Evolutionary conservation across 345 rosid genomes (phyloP), one percentile per base, ranked within the genome.

Genomic region (Brassica juncea): DNA sequence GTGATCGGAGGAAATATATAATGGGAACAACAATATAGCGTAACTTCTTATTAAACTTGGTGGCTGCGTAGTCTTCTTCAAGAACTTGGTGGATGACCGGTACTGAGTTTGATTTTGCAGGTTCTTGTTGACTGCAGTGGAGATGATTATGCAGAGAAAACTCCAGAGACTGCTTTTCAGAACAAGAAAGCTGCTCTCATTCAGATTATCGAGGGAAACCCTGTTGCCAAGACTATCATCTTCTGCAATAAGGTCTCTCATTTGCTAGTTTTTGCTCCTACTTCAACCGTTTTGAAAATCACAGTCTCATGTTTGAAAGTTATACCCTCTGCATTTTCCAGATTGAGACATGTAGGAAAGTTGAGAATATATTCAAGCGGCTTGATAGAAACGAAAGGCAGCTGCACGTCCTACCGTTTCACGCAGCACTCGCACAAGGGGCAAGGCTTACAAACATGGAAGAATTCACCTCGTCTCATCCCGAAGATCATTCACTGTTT

Each of bases 271-370:
- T 12, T 39, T 28, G 5, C 57, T 65, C 7, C 7, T 52, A 61
- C 6, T 8, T 68, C 8, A 31, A 15, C 12, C 55, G 1, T 60
- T 60, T 14, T 58, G 67, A 39, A 80, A 12, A 63, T 14, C 7
- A 28, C 55, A 70, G 21, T 21, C 68, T 58, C 63, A 75, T 19
- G 47, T 16, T 58, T 1, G 19, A 16, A 78, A 66, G 49, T 6
- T 32, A 2, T 15, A 66, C 72, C 30, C 7, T 70, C 4, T 34
- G 54, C 37, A 52, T 69, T 76, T 44, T 70, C 47, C 90, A 92
- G 97, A 91, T 92, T 35, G 99, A 94, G 85, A 91, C 99, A 62
- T 94, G 99, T 86, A 88, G 99, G 83, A 91, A 94, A 85, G 94
- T 94, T 28, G 97, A 94, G 91, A 94, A 92, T 80, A 84, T 83